Evolutionary conservation across 139 green algal genomes (phyloP).

Genomic region (Auxenochlorella protothecoides): DNA sequence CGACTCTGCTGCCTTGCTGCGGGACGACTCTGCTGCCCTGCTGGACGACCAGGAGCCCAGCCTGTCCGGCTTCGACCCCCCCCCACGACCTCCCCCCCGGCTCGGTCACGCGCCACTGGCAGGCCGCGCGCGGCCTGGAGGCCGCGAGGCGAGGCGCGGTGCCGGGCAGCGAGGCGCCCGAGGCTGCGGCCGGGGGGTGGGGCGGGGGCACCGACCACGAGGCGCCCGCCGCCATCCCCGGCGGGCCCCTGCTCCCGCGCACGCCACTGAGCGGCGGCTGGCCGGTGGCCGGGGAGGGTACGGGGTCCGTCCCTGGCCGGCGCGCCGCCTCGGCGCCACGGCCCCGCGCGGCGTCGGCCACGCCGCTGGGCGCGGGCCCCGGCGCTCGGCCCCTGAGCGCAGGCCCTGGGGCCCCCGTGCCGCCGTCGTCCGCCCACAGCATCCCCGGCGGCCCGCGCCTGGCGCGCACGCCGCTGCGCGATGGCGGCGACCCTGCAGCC

Average conservation of each 20-base stretch:
- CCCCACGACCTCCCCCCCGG: too few relatives aligned
- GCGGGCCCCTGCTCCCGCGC: constrained; percentile 22
- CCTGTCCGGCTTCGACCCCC: too few relatives aligned
- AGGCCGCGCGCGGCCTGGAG: not conserved
- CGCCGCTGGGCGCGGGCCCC: not conserved
- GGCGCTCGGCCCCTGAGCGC: too few relatives aligned
- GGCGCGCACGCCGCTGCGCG: constrained; percentile 16
- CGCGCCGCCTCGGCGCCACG: not conserved
- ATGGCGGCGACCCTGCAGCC: not conserved
- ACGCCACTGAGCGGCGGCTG: constrained; percentile 8
- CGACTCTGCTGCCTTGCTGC: too few relatives aligned
- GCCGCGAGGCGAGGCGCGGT: not conserved
- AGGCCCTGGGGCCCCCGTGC: too few relatives aligned
- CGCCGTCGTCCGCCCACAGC: too few relatives aligned
- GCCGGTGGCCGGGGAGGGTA: too few relatives aligned
- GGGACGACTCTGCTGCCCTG: too few relatives aligned
- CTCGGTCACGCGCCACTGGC: not conserved
- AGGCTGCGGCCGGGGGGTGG: not conserved
- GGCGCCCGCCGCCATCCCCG: constrained; percentile 5
- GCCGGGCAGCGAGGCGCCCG: not conserved
- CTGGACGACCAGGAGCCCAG: too few relatives aligned
- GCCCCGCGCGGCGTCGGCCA: not conserved
- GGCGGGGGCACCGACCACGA: not conserved
- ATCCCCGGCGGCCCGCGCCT: constrained; percentile 27
- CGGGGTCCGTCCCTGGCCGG: too few relatives aligned